A percentile compares a stretch with the other conserved stretches of the same genome.
phyloP scores from a whole-genome alignment of 2,329 filamentous ascomycete species.

The Didymella lethalis region DNA sequence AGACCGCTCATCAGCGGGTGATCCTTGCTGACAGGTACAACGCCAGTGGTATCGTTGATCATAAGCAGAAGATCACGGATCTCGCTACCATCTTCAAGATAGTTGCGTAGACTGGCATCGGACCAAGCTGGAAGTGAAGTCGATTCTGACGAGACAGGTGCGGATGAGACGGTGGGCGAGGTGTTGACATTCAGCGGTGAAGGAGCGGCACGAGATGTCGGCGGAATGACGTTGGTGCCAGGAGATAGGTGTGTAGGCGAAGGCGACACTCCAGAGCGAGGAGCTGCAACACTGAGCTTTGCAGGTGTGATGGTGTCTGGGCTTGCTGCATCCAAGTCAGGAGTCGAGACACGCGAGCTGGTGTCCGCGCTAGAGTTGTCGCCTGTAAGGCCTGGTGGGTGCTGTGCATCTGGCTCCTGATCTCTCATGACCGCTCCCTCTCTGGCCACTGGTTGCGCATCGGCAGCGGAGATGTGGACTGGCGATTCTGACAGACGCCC shows the following conservation, averaged over 20 bases:
- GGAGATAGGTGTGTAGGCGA: conserved; percentile 38
- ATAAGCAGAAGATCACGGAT: conserved; percentile 90
- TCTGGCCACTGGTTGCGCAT: conserved; percentile 50
- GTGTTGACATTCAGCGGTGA: conserved; percentile 28
- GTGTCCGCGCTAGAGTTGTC: conserved; percentile 75
- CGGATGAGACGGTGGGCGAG: conserved; percentile 33
- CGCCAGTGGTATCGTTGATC: conserved; percentile 89
- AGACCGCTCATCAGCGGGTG: conserved; percentile 83
- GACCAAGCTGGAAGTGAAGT: conserved; percentile 77
- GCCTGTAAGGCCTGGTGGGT: conserved; percentile 71
- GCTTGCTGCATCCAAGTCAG: conserved; percentile 41
- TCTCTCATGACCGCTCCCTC: conserved; percentile 28
- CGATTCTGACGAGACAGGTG: conserved; percentile 51
- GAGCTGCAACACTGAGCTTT: conserved; percentile 32
- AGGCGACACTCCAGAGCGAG: conserved; percentile 28
- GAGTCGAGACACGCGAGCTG: conserved; percentile 48
- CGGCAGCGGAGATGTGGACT: conserved; percentile 68
- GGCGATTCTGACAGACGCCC: conserved; percentile 70
- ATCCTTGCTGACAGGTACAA: conserved; percentile 79
- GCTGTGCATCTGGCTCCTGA: conserved; percentile 42
- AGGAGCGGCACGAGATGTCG: conserved; percentile 51
- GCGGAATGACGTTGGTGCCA: conserved; percentile 29
- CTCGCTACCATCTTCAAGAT: conserved; percentile 88
- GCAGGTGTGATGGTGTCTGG: conserved; percentile 40
- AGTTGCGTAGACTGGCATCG: conserved; percentile 82